Percentiles rank a stretch among this genome's conserved stretches.
These are phyloP conservation scores for Mortierella polycephala DNA, from an alignment of 371 early-diverging fungal genomes.

Conservation along the genomic window DNA sequence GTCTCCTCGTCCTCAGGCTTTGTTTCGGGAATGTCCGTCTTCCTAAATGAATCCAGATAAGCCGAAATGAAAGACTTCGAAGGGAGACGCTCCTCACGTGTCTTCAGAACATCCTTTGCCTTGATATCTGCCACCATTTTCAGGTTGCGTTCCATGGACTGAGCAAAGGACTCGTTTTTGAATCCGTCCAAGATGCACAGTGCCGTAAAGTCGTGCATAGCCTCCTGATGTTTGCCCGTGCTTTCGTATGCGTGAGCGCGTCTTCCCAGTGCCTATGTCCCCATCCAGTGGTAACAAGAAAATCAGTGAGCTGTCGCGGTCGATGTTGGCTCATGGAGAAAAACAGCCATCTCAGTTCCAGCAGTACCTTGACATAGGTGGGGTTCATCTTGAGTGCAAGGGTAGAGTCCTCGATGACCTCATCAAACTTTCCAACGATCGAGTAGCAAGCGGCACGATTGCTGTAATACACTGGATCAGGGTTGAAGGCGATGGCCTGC, in stretches of 20 bases:
- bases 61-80: constrained; percentile 91
- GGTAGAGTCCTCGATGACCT: constrained; percentile 80
- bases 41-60: constrained; percentile 90
- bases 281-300: neutral
- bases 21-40: constrained; percentile 49
- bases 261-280: constrained; percentile 74
- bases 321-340: neutral
- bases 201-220: constrained; percentile 93
- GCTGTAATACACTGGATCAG: constrained; percentile 88
- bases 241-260: constrained; percentile 88
- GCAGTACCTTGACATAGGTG: constrained; percentile 74
- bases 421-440: constrained; percentile 74
- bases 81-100: constrained; percentile 79
- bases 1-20: constrained; percentile 45
- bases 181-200: constrained; percentile 95
- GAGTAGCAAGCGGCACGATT: constrained; percentile 96
- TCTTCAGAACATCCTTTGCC: constrained; percentile 81
- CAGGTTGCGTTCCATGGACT: constrained; percentile 90
- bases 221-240: constrained; percentile 71
- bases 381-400: constrained; percentile 82
- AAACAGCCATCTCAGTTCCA: neutral
- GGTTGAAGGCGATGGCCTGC: constrained; percentile 83
- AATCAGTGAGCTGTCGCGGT: neutral
- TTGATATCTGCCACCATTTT: constrained; percentile 82
- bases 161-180: constrained; percentile 82